Evolutionary conservation across 176 grass and related monocot species (phyloP), one percentile per base, ranked within the genome.

Genomic region (Cenchrus purpureus): DNA sequence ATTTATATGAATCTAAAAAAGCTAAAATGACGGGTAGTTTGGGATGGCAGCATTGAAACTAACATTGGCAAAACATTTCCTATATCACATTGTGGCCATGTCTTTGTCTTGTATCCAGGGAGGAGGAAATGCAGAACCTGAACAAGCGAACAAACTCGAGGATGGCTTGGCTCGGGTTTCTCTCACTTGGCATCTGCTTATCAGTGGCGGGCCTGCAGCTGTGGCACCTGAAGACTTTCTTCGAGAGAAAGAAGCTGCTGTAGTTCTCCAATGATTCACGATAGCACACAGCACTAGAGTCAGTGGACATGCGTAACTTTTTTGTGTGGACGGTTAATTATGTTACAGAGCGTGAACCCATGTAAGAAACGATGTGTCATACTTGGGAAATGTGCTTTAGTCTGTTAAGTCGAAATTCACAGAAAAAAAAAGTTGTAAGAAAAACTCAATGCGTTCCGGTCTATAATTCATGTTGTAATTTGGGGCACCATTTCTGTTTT

Each of bases 191-290:
- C 28, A 37, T 98, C 83, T 95, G 97, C 65, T 76, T 95, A 8
- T 98, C 97, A 0, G 91, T 98, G 22, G 93, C 93, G 2, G 93
- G 97, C 72, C 29, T 98, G 77, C 97, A 98, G 72, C 70, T 98
- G 64, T 98, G 97, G 97, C 91, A 98, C 58, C 78, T 98, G 25
- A 98, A 98, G 81, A 95, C 91, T 68, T 98, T 95, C 85, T 98
- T 98, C 12, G 97, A 98, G 91, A 95, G 97, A 75, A 98, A 98
- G 91, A 98, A 98, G 86, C 84, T 98, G 74, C 88, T 98, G 71
- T 98, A 90, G 79, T 79, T 80, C 8, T 52, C 40, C 68, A 31
- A 32, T 65, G 56, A 20, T 78, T 71, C 55, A 87, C 42, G 48
- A 37, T 77, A 77, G 71, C 45, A 49, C 45, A 57, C 79, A 63